Evolutionary conservation across 1,284 basidiomycete species (phyloP).

Genomic region (Microbotryum silenes-acaulis): DNA sequence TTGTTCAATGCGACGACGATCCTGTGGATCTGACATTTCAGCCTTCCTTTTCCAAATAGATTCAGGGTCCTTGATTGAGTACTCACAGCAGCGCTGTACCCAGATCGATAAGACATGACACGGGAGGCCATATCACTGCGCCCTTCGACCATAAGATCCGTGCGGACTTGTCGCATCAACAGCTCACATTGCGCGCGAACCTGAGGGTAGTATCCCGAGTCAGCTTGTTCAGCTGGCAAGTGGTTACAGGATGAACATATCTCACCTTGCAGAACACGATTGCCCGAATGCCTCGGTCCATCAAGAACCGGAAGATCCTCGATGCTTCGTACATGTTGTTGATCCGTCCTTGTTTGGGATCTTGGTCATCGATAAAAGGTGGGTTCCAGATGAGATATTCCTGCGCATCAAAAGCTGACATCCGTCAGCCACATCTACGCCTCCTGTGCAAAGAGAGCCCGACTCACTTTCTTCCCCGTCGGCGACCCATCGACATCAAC

Average conservation of each 20-base stretch:
- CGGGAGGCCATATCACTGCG: constrained; percentile 65
- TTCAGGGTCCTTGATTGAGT: no score
- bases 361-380: constrained; percentile 54
- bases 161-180: constrained; percentile 70
- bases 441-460: not conserved
- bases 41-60: not conserved
- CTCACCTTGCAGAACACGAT: constrained; percentile 81
- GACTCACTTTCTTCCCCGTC: constrained; percentile 58
- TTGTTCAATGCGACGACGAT: constrained; percentile 71
- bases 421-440: not conserved
- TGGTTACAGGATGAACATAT: no score
- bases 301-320: constrained; percentile 66
- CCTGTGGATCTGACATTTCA: constrained; percentile 45
- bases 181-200: constrained; percentile 70
- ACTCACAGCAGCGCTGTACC: constrained; percentile 53
- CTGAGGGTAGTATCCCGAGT: constrained; percentile 41
- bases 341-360: constrained; percentile 53
- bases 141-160: constrained; percentile 65
- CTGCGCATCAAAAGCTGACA: constrained; percentile 44
- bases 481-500: constrained; percentile 78
- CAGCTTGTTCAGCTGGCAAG: not conserved
- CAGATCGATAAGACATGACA: constrained; percentile 79
- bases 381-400: constrained; percentile 63
- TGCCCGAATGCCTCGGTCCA: constrained; percentile 69
- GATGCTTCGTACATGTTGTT: constrained; percentile 66